phyloP scores from a whole-genome alignment of 805 yeast species.

The Allodekkera sacchari region DNA sequence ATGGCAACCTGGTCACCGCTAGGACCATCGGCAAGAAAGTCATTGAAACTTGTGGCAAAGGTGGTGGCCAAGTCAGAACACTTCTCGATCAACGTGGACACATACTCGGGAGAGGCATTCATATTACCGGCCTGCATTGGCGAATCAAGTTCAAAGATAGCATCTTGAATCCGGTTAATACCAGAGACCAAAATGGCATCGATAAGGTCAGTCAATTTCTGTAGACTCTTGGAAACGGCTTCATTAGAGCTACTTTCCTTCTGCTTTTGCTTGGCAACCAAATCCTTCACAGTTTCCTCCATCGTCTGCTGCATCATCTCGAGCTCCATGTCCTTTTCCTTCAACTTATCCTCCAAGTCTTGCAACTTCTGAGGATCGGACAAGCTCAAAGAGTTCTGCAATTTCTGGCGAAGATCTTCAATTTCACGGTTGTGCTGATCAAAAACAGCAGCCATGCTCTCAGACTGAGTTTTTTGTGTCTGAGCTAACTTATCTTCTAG shows the following conservation, averaged over 20 bases:
- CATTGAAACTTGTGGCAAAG: constrained; percentile 70
- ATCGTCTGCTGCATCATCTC: constrained; percentile 73
- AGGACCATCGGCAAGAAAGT: constrained; percentile 69
- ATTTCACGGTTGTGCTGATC: constrained; percentile 58
- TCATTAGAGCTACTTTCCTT: constrained; percentile 49
- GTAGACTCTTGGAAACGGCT: constrained; percentile 38
- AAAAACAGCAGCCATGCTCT: constrained; percentile 52
- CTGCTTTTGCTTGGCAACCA: constrained; percentile 41
- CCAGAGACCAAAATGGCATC: constrained; percentile 69
- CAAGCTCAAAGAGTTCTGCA: constrained; percentile 22
- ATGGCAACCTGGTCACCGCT: constrained; percentile 54
- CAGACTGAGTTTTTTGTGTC: constrained; percentile 52
- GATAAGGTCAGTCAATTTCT: constrained; percentile 42
- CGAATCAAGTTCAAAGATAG: constrained; percentile 60
- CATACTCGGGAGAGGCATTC: constrained; percentile 62
- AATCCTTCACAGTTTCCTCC: constrained; percentile 59
- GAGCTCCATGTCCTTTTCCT: constrained; percentile 67
- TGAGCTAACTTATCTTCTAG: constrained; percentile 50
- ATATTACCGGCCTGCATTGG: constrained; percentile 80
- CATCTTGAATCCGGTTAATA: constrained; percentile 64
- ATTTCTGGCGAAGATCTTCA: constrained; percentile 35
- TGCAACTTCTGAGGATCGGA: constrained; percentile 16
- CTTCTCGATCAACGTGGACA: constrained; percentile 62
- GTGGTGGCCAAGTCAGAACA: constrained; percentile 67
- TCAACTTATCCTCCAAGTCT: constrained; percentile 37